Percentiles rank a stretch among this genome's conserved stretches.
phyloP scores from a whole-genome alignment of 306 rosid genomes.

The Prunus dulcis region DNA sequence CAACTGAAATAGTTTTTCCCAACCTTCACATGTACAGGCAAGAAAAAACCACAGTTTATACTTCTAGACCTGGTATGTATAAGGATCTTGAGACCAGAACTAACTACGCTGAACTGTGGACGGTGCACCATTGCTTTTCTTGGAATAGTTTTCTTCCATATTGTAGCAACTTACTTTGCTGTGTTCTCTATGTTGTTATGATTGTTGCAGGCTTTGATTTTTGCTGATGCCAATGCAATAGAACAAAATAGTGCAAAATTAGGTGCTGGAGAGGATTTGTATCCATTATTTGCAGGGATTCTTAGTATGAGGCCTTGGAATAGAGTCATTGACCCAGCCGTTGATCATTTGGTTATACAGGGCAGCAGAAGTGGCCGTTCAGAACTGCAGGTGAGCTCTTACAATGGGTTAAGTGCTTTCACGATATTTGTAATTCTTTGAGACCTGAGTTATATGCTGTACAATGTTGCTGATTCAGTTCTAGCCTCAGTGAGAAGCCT shows the following conservation, averaged over 20 bases:
- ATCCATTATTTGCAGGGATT: slow-evolving; percentile 89
- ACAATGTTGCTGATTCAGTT: neutral
- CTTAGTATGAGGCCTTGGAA: slow-evolving; percentile 97
- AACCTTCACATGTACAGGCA: slow-evolving; percentile 44
- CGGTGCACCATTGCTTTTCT: slow-evolving; percentile 36
- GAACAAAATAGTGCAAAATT: slow-evolving; percentile 78
- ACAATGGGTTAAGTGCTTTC: neutral
- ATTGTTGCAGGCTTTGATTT: slow-evolving; percentile 57
- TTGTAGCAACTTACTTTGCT: neutral
- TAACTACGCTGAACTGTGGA: slow-evolving; percentile 93
- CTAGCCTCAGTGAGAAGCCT: neutral
- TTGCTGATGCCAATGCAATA: slow-evolving; percentile 76
- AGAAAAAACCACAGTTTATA: slow-evolving; percentile 84
- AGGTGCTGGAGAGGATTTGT: slow-evolving; percentile 96
- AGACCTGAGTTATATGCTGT: neutral
- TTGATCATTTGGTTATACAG: slow-evolving; percentile 83
- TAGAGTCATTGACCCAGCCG: slow-evolving; percentile 69
- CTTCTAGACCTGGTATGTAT: slow-evolving; percentile 92
- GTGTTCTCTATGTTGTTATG: slow-evolving; percentile 10
- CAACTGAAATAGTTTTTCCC: neutral
- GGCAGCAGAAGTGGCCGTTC: slow-evolving; percentile 69
- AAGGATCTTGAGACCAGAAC: slow-evolving; percentile 87
- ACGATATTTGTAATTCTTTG: neutral
- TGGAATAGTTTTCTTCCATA: neutral
- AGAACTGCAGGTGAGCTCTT: slow-evolving; percentile 78